Conservation (phyloP, 768 basidiomycete species). For the Phylloporus sp. region DNA sequence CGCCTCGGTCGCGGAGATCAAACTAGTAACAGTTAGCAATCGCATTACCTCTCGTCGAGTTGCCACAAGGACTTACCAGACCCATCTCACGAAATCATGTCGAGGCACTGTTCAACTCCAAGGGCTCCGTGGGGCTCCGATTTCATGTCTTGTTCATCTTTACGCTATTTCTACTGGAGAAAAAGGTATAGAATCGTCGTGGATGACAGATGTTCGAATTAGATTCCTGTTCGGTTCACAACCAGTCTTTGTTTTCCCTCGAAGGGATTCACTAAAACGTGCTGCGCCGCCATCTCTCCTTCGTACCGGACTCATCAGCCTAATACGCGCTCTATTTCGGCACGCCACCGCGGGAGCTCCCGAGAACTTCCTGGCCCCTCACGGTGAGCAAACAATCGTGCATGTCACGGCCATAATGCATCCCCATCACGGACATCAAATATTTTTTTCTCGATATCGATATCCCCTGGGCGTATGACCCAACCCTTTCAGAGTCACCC, state of each 20-base stretch:
- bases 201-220: not conserved
- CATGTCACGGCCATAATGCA: not conserved
- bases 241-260: not conserved
- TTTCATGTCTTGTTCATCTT: not conserved
- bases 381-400: not conserved
- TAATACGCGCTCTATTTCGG: not conserved
- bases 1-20: slow-evolving; percentile 28
- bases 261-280: not conserved
- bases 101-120: slow-evolving; percentile 14
- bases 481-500: not conserved
- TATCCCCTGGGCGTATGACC: not conserved
- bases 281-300: not conserved
- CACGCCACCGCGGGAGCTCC: not conserved
- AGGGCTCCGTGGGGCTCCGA: slow-evolving; percentile 23
- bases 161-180: slow-evolving; percentile 1
- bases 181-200: not conserved
- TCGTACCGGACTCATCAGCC: not conserved
- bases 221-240: not conserved
- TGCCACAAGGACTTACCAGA: not conserved
- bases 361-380: not conserved
- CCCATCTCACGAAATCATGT: slow-evolving; percentile 1
- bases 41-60: slow-evolving; percentile 1
- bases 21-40: slow-evolving; percentile 12
- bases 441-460: not conserved
- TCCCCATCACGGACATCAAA: not conserved